These are phyloP conservation scores for Phytophthora citricola DNA, from an alignment of 352 stramenopile genomes.

Conservation along the genomic window DNA sequence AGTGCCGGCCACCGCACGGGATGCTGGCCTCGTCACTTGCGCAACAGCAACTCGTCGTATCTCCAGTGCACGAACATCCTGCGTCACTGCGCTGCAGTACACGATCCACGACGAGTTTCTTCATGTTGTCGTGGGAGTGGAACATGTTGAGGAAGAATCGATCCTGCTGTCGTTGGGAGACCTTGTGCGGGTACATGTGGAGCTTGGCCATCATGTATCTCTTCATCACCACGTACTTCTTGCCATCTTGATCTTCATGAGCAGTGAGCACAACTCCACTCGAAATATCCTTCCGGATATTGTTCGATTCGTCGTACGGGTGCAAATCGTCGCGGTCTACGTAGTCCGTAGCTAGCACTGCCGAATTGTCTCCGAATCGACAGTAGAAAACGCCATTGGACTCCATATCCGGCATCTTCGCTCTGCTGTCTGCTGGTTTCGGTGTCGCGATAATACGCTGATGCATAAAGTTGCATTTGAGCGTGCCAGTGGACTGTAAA, in stretches of 20 bases:
- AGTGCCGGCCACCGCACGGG: slow-evolving; percentile 17
- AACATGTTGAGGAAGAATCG: slow-evolving; percentile 66
- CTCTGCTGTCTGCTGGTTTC: slow-evolving; percentile 43
- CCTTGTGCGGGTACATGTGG: slow-evolving; percentile 76
- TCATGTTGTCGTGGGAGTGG: slow-evolving; percentile 65
- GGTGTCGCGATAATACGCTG: slow-evolving; percentile 72
- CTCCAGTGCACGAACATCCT: slow-evolving; percentile 30
- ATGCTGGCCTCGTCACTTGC: slow-evolving; percentile 32
- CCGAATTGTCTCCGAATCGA: slow-evolving; percentile 58
- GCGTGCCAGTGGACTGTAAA: slow-evolving; percentile 62
- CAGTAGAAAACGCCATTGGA: slow-evolving; percentile 73
- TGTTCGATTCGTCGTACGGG: slow-evolving; percentile 59
- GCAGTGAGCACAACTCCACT: slow-evolving; percentile 67
- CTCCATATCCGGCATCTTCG: slow-evolving; percentile 66
- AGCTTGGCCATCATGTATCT: slow-evolving; percentile 75
- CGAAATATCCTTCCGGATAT: slow-evolving; percentile 72
- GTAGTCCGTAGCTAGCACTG: slow-evolving; percentile 69
- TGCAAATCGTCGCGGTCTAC: slow-evolving; percentile 76
- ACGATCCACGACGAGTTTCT: slow-evolving; percentile 56
- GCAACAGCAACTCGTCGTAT: slow-evolving; percentile 30
- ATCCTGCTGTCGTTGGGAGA: slow-evolving; percentile 56
- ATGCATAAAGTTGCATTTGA: slow-evolving; percentile 80
- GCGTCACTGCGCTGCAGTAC: slow-evolving; percentile 30
- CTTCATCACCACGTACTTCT: slow-evolving; percentile 73
- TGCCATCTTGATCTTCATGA: slow-evolving; percentile 55